phyloP scores from a whole-genome alignment of 1,284 basidiomycete species.

The Ganoderma sinense region DNA sequence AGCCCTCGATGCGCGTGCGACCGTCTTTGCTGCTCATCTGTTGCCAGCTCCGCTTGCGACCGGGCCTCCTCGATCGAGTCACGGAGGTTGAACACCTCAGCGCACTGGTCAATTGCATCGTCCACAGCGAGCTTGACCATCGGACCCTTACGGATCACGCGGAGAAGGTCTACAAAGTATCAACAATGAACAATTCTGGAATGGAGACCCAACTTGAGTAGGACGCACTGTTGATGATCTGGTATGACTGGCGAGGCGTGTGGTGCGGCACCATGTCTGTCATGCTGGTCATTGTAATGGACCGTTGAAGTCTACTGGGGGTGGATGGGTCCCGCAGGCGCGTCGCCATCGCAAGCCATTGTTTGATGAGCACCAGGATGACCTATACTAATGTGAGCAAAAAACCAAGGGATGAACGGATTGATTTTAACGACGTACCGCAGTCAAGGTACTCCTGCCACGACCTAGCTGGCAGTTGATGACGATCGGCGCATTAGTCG shows the following conservation, averaged over 20 bases:
- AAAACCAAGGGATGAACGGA: neutral
- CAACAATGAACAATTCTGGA: conserved; percentile 2
- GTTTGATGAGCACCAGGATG: conserved; percentile 86
- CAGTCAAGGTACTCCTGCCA: conserved; percentile 92
- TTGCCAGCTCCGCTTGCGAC: conserved; percentile 76
- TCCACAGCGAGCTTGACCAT: conserved; percentile 91
- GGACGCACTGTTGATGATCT: conserved; percentile 82
- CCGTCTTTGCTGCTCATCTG: conserved; percentile 75
- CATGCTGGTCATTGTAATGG: conserved; percentile 48
- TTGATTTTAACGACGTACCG: conserved; percentile 53
- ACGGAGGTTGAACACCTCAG: conserved; percentile 85
- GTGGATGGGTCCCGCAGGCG: conserved; percentile 42
- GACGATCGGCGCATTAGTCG: conserved; percentile 83
- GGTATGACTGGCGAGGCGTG: conserved; percentile 71
- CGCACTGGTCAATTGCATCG: conserved; percentile 90
- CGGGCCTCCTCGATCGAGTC: conserved; percentile 90
- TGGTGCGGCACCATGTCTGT: conserved; percentile 35
- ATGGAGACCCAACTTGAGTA: too few species aligned
- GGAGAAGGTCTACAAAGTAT: conserved; percentile 72
- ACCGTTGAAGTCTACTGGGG: conserved; percentile 41
- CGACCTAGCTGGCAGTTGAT: conserved; percentile 97
- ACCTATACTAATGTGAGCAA: conserved; percentile 52
- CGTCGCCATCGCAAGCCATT: conserved; percentile 73
- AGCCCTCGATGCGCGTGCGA: conserved; percentile 78
- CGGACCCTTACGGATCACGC: conserved; percentile 92